Evolutionary conservation across 208 protist genomes (phyloP).

Genomic region (Trypanosoma theileri): DNA sequence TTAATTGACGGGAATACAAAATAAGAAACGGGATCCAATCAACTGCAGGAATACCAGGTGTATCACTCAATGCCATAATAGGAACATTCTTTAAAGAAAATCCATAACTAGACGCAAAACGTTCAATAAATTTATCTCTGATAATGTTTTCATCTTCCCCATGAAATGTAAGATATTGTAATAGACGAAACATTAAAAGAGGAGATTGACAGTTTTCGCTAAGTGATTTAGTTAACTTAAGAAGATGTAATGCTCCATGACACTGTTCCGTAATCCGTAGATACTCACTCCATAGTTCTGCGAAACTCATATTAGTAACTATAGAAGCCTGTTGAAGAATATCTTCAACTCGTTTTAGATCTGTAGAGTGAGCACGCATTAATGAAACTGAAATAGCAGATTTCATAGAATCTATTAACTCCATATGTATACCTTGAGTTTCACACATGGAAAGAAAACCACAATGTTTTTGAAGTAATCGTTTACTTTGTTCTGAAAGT

Average conservation of each 20-base stretch:
- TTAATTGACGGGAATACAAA: conserved; percentile 23
- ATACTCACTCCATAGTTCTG: conserved; percentile 51
- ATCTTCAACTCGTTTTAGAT: conserved; percentile 44
- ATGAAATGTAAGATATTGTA: conserved; percentile 19
- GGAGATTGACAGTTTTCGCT: conserved; percentile 16
- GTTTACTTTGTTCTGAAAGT: conserved; percentile 32
- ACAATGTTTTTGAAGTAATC: conserved; percentile 42
- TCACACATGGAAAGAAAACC: conserved; percentile 34
- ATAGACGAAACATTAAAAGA: conserved; percentile 18
- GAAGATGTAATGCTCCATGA: conserved; percentile 34
- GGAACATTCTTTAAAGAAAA: conserved; percentile 15
- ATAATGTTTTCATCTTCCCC: conserved; percentile 16
- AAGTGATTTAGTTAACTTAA: conserved; percentile 28
- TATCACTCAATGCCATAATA: neutral
- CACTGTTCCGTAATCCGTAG: conserved; percentile 32
- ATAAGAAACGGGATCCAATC: conserved; percentile 38
- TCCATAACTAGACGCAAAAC: conserved; percentile 11
- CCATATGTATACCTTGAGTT: conserved; percentile 27
- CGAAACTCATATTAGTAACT: conserved; percentile 33
- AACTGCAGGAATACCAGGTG: conserved; percentile 10
- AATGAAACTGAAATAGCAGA: conserved; percentile 56
- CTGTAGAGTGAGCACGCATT: conserved; percentile 44
- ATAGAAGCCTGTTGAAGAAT: conserved; percentile 50
- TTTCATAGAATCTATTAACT: conserved; percentile 39
- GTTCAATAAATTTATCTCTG: conserved; percentile 4